Percentiles rank a stretch among this genome's conserved stretches.
Conservation (phyloP, 495 filamentous ascomycete species). For the Xylaria nigripes region DNA sequence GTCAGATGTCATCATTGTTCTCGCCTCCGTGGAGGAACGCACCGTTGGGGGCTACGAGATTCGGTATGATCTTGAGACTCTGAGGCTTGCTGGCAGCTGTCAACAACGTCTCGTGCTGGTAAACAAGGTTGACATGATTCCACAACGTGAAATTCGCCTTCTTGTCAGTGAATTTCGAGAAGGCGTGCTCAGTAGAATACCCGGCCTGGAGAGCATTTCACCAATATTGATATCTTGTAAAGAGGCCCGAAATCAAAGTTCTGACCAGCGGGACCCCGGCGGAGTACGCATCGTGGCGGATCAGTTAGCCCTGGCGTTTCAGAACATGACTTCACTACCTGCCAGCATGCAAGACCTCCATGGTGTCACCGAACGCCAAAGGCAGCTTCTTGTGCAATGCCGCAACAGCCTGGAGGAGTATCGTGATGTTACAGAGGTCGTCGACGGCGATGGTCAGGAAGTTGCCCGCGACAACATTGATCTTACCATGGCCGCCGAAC, state of each 20-base stretch:
- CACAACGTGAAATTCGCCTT: constrained; percentile 14
- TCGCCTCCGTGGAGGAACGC: constrained; percentile 58
- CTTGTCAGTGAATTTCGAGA: constrained; percentile 28
- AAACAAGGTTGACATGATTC: constrained; percentile 71
- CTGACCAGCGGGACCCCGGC: constrained; percentile 48
- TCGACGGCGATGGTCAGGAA: constrained; percentile 23
- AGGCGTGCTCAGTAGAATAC: constrained; percentile 24
- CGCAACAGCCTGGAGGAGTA: constrained; percentile 61
- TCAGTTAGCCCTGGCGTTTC: constrained; percentile 59
- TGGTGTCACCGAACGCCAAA: constrained; percentile 83
- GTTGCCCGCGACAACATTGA: constrained; percentile 47
- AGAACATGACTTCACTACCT: constrained; percentile 57
- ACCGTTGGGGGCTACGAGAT: constrained; percentile 30
- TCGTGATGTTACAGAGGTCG: constrained; percentile 37
- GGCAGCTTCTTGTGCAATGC: constrained; percentile 68
- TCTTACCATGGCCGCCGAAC: constrained; percentile 90
- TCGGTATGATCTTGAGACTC: constrained; percentile 39
- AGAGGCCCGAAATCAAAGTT: constrained; percentile 26
- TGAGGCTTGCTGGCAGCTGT: constrained; percentile 41
- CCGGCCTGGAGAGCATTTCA: constrained; percentile 18
- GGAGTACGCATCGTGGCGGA: constrained; percentile 61
- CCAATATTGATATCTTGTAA: constrained; percentile 24
- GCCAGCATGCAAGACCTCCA: constrained; percentile 67
- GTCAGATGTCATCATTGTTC: constrained; percentile 78
- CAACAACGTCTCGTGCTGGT: constrained; percentile 61